A percentile compares a stretch with the other conserved stretches of the same genome.
Evolutionary conservation across 2,329 filamentous ascomycete genomes (phyloP).

Genomic region (Epichloe baconii): DNA sequence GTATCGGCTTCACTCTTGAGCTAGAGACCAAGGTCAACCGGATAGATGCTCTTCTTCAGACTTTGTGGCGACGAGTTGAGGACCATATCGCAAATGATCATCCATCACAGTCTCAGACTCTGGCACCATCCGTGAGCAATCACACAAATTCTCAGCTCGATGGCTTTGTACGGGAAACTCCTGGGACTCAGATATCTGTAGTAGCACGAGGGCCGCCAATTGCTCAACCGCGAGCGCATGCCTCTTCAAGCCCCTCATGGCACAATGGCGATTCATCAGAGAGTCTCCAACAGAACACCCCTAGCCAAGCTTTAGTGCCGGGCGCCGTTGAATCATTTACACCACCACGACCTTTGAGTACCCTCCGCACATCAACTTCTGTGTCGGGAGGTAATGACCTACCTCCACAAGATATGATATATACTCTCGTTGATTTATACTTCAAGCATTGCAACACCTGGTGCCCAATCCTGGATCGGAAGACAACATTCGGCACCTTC

Average conservation of each 20-base stretch:
- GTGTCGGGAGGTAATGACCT: conserved; percentile 33
- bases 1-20: conserved; percentile 49
- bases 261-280: conserved; percentile 18
- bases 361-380: conserved; percentile 13
- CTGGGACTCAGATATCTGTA: conserved; percentile 12
- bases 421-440: conserved; percentile 46
- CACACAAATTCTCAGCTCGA: conserved; percentile 22
- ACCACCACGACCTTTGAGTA: conserved; percentile 1
- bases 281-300: conserved; percentile 5
- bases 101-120: conserved; percentile 9
- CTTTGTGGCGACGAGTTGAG: conserved; percentile 28
- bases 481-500: conserved; percentile 26
- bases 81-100: conserved; percentile 27
- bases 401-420: conserved; percentile 46
- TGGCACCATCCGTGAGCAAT: conserved; percentile 22
- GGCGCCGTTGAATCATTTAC: background rate
- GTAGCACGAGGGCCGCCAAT: conserved; percentile 10
- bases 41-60: conserved; percentile 34
- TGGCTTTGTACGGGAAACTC: conserved; percentile 10
- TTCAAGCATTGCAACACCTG: conserved; percentile 53
- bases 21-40: conserved; percentile 41
- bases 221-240: conserved; percentile 23
- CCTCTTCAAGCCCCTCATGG: conserved; percentile 23
- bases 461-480: conserved; percentile 33
- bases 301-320: background rate